Conservation (phyloP, 805 yeast genomes). For the Danielozyma ontarioensis region DNA sequence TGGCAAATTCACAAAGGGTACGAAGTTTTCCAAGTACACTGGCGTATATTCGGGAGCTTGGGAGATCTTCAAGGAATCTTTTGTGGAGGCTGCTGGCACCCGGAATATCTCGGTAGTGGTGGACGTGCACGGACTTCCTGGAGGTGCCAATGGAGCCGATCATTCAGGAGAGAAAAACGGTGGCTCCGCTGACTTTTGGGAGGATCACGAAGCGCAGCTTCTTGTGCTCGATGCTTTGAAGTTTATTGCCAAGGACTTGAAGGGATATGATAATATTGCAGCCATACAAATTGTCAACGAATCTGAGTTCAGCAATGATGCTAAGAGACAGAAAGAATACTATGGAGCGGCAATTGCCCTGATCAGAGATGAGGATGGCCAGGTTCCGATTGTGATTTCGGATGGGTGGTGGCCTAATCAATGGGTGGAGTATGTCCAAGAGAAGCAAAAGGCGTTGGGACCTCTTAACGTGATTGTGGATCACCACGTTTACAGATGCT, state of each 20-base stretch:
- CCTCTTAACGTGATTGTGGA: slow-evolving; percentile 70
- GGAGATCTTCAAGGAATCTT: slow-evolving; percentile 47
- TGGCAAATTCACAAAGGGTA: slow-evolving; percentile 50
- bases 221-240: slow-evolving; percentile 47
- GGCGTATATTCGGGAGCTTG: slow-evolving; percentile 71
- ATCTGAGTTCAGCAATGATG: slow-evolving; percentile 55
- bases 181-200: slow-evolving; percentile 64
- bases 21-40: slow-evolving; percentile 50
- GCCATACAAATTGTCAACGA: slow-evolving; percentile 89
- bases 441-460: slow-evolving; percentile 29
- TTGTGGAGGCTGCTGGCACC: slow-evolving; percentile 54
- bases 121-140: slow-evolving; percentile 87
- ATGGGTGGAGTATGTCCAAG: slow-evolving; percentile 65
- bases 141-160: slow-evolving; percentile 83
- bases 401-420: slow-evolving; percentile 93
- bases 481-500: slow-evolving; percentile 82
- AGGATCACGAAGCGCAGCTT: slow-evolving; percentile 31
- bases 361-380: slow-evolving; percentile 50
- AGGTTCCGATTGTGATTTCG: slow-evolving; percentile 72
- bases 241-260: slow-evolving; percentile 59
- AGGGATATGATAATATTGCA: slow-evolving; percentile 57
- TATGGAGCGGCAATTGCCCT: slow-evolving; percentile 59
- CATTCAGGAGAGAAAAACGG: slow-evolving; percentile 69
- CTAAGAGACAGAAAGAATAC: slow-evolving; percentile 49
- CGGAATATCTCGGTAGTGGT: slow-evolving; percentile 69